A percentile compares a stretch with the other conserved stretches of the same genome.
These are phyloP conservation scores for Alternaria sp. DNA, from an alignment of 2,329 filamentous ascomycete genomes.

Conservation along the genomic window DNA sequence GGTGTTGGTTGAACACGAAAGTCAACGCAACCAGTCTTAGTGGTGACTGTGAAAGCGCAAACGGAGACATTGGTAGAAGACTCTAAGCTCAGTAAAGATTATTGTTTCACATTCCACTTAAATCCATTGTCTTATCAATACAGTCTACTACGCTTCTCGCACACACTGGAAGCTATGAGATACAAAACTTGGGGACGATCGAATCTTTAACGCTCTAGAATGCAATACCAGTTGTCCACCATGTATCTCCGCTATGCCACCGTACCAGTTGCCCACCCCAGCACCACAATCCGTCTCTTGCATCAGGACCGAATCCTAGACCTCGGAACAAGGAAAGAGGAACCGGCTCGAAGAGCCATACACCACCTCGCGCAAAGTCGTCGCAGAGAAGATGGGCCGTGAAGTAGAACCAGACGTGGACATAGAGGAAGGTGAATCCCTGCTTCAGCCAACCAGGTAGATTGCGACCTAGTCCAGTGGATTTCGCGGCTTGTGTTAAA, in stretches of 20 bases:
- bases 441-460: conserved; percentile 60
- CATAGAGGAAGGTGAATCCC: conserved; percentile 68
- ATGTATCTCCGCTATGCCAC: conserved; percentile 68
- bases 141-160: neutral
- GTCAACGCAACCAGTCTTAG: neutral
- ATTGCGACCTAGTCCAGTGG: conserved; percentile 41
- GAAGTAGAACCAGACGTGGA: conserved; percentile 71
- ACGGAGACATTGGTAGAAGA: neutral
- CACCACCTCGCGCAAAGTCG: conserved; percentile 75
- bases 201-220: conserved; percentile 34
- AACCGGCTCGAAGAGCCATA: conserved; percentile 86
- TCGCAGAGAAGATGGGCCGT: conserved; percentile 74
- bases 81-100: neutral
- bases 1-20: neutral
- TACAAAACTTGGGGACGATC: neutral
- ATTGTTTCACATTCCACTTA: neutral
- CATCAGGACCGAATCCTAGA: conserved; percentile 66
- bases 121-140: neutral
- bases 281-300: conserved; percentile 71
- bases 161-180: neutral
- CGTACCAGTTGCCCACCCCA: conserved; percentile 66
- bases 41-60: neutral
- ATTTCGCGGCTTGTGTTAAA: conserved; percentile 36
- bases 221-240: conserved; percentile 67
- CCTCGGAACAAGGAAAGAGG: conserved; percentile 75